A percentile compares a stretch with the other conserved stretches of the same genome.
These are phyloP conservation scores for Geum urbanum DNA, from an alignment of 306 rosid genomes.

Conservation along the genomic window DNA sequence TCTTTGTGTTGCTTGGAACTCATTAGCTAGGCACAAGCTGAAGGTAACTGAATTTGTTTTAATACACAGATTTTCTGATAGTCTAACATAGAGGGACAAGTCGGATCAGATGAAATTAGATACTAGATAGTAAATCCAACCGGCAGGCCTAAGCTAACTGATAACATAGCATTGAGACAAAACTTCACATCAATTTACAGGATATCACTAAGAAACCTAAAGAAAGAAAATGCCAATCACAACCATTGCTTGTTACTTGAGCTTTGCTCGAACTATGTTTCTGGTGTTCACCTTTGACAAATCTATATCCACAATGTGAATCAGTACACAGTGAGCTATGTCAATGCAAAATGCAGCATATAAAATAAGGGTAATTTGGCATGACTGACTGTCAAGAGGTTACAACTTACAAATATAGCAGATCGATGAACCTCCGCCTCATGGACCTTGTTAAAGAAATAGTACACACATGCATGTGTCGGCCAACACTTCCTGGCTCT, in stretches of 20 bases:
- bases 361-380: no score
- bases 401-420: no score
- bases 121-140: background rate
- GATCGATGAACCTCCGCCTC: no score
- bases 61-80: background rate
- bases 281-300: no score
- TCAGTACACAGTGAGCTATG: no score
- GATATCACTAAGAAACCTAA: background rate
- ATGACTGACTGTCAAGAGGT: no score
- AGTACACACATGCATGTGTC: no score
- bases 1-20: slow-evolving; percentile 1
- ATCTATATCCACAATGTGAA: no score
- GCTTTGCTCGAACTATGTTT: background rate
- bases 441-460: no score
- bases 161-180: background rate
- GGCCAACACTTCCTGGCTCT: no score
- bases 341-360: no score
- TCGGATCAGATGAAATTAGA: background rate
- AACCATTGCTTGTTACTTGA: background rate
- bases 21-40: background rate
- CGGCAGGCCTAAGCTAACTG: background rate
- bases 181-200: background rate
- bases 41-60: background rate
- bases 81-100: background rate
- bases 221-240: background rate